Conservation (phyloP, 148 eudicot genomes). For the Vaccinium darrowii region DNA sequence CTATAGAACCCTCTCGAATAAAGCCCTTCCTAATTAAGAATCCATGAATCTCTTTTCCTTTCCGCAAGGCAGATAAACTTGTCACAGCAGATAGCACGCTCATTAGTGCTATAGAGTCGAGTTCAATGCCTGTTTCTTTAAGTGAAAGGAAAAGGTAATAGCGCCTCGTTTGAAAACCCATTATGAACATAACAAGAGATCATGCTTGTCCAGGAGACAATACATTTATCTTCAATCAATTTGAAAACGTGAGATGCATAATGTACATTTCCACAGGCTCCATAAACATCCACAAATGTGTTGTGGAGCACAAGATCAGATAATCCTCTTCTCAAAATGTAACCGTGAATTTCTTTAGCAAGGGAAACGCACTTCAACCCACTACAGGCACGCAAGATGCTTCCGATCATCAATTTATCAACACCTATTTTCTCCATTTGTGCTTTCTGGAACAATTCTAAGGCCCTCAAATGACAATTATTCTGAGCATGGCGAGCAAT, state of each 20-base stretch:
- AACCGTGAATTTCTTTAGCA: constrained; percentile 76
- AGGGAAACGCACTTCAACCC: constrained; percentile 54
- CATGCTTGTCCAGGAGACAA: constrained; percentile 88
- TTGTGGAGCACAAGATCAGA: constrained; percentile 57
- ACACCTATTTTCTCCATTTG: constrained; percentile 33
- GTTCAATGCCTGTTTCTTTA: constrained; percentile 46
- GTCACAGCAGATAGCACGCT: constrained; percentile 65
- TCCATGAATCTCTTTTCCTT: constrained; percentile 89
- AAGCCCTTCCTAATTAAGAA: constrained; percentile 55
- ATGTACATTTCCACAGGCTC: constrained; percentile 53
- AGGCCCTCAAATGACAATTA: constrained; percentile 38
- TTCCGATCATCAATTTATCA: constrained; percentile 70
- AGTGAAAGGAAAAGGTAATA: constrained; percentile 44
- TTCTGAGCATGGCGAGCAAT: constrained; percentile 69
- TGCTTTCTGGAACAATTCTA: constrained; percentile 57
- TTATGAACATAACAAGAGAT: constrained; percentile 55
- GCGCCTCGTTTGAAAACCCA: constrained; percentile 72
- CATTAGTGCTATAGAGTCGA: constrained; percentile 62
- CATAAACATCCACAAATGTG: constrained; percentile 66
- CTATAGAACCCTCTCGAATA: constrained; percentile 47
- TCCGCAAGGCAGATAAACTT: constrained; percentile 60
- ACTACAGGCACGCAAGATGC: constrained; percentile 65
- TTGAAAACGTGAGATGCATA: constrained; percentile 52
- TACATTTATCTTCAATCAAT: constrained; percentile 49
- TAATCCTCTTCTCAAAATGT: constrained; percentile 49